Base-by-base conservation (phyloP, 352 stramenopile species). In the Plasmopara halstedii region DNA sequence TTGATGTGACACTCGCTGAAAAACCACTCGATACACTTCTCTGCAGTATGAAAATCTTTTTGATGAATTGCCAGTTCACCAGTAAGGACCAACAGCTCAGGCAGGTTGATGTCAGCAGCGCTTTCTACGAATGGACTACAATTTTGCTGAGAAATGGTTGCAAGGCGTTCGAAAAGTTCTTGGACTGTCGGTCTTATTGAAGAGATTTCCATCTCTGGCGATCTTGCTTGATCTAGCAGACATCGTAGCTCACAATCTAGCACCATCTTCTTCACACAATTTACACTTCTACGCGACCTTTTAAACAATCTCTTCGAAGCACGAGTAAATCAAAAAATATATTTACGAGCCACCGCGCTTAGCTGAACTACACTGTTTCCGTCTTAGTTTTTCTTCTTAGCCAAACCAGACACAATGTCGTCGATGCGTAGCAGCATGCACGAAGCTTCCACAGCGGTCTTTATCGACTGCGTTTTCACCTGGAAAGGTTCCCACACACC, bases 381-480 rank as follows among this genome's bases (percentile, higher is more conserved):
- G 37, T 15, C 48, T 56, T 80, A 90, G 37, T 87, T 71, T 61
- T 95, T 95, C 75, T 92, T 91, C 63, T 98, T 98, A 52, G 97
- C 97, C 42, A 98, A 90, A 31, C 97, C 97, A 41, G 95, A 99
- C 23, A 99, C 97, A 65, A 99, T 98, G 70, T 99, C 97, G 72
- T 99, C 97, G 70, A 99, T 99, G 51, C 97, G 92, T 53, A 96
- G 65, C 51, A 97, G 74, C 77, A 99, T 98, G 66, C 93, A 98
- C 35, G 95, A 93, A 51, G 92, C 96, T 66, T 99, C 97, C 53
- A 99, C 94, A 11, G 96, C 95, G 31, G 97, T 99, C 79, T 99
- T 99, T 75, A 99, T 98, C 19, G 96, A 98, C 86, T 99, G 97
- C 36, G 97, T 97, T 77, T 99, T 99, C 52, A 99, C 97, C 66